Conservation (phyloP, 768 basidiomycete species). For the Postia placenta region DNA sequence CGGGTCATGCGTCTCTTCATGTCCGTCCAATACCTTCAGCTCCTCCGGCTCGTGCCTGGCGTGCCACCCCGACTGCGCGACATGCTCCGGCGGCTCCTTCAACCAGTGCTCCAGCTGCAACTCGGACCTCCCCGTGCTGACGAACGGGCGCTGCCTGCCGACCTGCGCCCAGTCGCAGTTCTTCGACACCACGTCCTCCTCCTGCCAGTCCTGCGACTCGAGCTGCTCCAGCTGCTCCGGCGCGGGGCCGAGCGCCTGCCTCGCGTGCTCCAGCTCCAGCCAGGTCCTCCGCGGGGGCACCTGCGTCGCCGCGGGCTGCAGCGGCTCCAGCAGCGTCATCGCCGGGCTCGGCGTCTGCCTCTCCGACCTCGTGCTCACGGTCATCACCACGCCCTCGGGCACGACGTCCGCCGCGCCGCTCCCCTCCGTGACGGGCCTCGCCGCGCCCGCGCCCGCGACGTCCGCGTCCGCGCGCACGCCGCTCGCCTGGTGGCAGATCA, state of each 20-base stretch:
- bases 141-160: conserved; percentile 70
- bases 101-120: conserved; percentile 75
- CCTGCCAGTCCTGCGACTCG: conserved; percentile 68
- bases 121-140: conserved; percentile 60
- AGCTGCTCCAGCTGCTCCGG: conserved; percentile 78
- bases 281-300: conserved; percentile 59
- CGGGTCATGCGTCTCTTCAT: conserved; percentile 72
- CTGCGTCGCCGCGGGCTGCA: conserved; percentile 62
- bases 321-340: conserved; percentile 46
- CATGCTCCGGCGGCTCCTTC: conserved; percentile 75
- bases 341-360: conserved; percentile 75
- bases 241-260: conserved; percentile 58
- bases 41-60: conserved; percentile 60
- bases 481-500: conserved; percentile 78
- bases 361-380: conserved; percentile 51
- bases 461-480: conserved; percentile 8
- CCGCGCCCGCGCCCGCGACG: conserved; percentile 35
- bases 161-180: conserved; percentile 70
- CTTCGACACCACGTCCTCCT: conserved; percentile 57
- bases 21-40: conserved; percentile 66
- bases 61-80: conserved; percentile 84
- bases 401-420: conserved; percentile 35
- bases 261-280: conserved; percentile 63
- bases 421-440: conserved; percentile 52
- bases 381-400: conserved; percentile 40